Percentiles rank a stretch among this genome's conserved stretches.
Conservation (phyloP, 768 basidiomycete species). For the Leccinellum luteum region DNA sequence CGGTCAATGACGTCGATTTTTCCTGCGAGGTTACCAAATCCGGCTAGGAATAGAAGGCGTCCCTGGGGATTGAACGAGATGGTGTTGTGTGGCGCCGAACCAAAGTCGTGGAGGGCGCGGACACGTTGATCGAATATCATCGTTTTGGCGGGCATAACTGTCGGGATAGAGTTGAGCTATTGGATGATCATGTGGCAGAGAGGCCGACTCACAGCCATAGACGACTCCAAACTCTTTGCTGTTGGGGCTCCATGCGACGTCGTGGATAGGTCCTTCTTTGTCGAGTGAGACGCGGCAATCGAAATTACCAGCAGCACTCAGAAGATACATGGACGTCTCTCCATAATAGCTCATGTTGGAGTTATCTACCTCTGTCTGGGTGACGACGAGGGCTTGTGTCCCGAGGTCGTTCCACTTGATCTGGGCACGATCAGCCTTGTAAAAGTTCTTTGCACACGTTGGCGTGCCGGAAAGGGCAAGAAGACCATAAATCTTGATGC, state of each 20-base stretch:
- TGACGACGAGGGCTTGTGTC: conserved; percentile 86
- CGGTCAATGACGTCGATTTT: conserved; percentile 92
- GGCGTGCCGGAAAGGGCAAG: conserved; percentile 58
- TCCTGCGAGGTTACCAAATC: conserved; percentile 96
- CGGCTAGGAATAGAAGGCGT: conserved; percentile 82
- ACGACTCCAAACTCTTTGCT: conserved; percentile 96
- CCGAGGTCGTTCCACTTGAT: conserved; percentile 98
- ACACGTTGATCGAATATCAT: conserved; percentile 91
- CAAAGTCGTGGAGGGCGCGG: conserved; percentile 86
- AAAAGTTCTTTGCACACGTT: conserved; percentile 88
- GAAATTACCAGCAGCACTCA: conserved; percentile 90
- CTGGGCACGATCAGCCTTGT: conserved; percentile 88
- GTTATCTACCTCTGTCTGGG: conserved; percentile 96
- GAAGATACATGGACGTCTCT: conserved; percentile 91
- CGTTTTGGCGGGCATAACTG: conserved; percentile 94
- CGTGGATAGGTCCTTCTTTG: conserved; percentile 97
- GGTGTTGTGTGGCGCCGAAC: conserved; percentile 85
- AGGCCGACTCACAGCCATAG: conserved; percentile 79
- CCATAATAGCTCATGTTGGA: conserved; percentile 98
- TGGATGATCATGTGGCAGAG: not conserved
- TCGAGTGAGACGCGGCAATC: conserved; percentile 87
- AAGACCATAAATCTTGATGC: conserved; percentile 80
- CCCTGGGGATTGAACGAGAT: conserved; percentile 94
- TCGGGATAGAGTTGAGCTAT: not conserved
- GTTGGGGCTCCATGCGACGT: conserved; percentile 94